These are phyloP conservation scores for Zarea fungicola DNA, from an alignment of 2,329 filamentous ascomycete genomes.

Conservation along the genomic window DNA sequence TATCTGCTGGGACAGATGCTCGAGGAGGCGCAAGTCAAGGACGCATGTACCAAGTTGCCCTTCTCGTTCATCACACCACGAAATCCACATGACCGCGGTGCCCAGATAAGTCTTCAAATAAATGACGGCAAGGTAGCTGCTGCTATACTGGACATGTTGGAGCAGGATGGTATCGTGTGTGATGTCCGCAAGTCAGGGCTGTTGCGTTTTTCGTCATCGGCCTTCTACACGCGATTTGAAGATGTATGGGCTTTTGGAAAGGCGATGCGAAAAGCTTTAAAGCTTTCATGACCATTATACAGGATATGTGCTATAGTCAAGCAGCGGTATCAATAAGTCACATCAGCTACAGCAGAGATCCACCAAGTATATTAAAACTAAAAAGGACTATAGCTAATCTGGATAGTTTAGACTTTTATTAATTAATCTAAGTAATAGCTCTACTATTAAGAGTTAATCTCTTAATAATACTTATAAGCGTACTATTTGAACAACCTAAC, in stretches of 20 bases:
- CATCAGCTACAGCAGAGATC: too few relatives aligned
- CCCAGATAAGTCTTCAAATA: constrained; percentile 74
- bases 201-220: constrained; percentile 74
- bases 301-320: too few relatives aligned
- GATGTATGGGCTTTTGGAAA: constrained; percentile 57
- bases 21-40: constrained; percentile 19
- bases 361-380: too few relatives aligned
- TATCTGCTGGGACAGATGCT: constrained; percentile 49
- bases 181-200: constrained; percentile 85
- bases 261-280: constrained; percentile 29
- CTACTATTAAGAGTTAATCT: too few relatives aligned
- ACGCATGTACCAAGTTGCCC: constrained; percentile 26
- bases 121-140: constrained; percentile 62
- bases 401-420: too few relatives aligned
- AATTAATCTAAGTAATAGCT: too few relatives aligned
- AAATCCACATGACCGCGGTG: constrained; percentile 62
- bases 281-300: too few relatives aligned
- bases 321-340: too few relatives aligned
- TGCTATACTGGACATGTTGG: constrained; percentile 56
- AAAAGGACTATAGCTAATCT: too few relatives aligned
- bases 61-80: constrained; percentile 65
- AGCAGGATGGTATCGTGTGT: constrained; percentile 65
- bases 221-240: constrained; percentile 74
- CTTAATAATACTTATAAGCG: too few relatives aligned
- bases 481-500: too few relatives aligned